These are phyloP conservation scores for Zasmidium cellare DNA, from an alignment of 2,329 filamentous ascomycete genomes.

Conservation along the genomic window DNA sequence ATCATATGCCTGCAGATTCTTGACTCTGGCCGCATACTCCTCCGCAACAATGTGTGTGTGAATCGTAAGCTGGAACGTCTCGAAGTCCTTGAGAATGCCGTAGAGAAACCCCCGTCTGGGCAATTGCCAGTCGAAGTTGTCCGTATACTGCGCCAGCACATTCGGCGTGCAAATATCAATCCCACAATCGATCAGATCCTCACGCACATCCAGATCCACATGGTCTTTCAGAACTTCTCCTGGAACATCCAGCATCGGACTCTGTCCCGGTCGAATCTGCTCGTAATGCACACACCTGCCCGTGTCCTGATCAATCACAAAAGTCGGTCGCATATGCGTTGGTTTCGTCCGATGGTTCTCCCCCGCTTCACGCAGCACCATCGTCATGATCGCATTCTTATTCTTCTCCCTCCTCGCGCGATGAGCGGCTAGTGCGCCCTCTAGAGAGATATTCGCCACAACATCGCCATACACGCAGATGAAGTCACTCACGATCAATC, in stretches of 20 bases:
- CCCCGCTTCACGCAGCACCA: slow-evolving; percentile 80
- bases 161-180: slow-evolving; percentile 98
- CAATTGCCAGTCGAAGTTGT: slow-evolving; percentile 95
- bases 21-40: slow-evolving; percentile 82
- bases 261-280: slow-evolving; percentile 72
- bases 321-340: slow-evolving; percentile 74
- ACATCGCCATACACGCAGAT: slow-evolving; percentile 90
- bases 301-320: slow-evolving; percentile 78
- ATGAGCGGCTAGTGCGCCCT: slow-evolving; percentile 74
- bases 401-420: slow-evolving; percentile 76
- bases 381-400: slow-evolving; percentile 97
- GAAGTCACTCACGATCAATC: slow-evolving; percentile 86
- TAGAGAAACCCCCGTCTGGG: slow-evolving; percentile 86
- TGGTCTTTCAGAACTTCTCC: slow-evolving; percentile 73
- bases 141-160: slow-evolving; percentile 90
- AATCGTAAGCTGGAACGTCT: slow-evolving; percentile 95
- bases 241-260: slow-evolving; percentile 67
- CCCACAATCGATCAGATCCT: slow-evolving; percentile 87
- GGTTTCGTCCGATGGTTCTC: slow-evolving; percentile 74
- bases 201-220: slow-evolving; percentile 76
- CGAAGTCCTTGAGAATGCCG: slow-evolving; percentile 93
- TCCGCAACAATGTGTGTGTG: slow-evolving; percentile 82
- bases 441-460: slow-evolving; percentile 85
- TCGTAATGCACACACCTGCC: slow-evolving; percentile 91
- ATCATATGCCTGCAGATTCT: slow-evolving; percentile 86